phyloP scores from a whole-genome alignment of 75 land plant genomes.

The Sequoia sempervirens region DNA sequence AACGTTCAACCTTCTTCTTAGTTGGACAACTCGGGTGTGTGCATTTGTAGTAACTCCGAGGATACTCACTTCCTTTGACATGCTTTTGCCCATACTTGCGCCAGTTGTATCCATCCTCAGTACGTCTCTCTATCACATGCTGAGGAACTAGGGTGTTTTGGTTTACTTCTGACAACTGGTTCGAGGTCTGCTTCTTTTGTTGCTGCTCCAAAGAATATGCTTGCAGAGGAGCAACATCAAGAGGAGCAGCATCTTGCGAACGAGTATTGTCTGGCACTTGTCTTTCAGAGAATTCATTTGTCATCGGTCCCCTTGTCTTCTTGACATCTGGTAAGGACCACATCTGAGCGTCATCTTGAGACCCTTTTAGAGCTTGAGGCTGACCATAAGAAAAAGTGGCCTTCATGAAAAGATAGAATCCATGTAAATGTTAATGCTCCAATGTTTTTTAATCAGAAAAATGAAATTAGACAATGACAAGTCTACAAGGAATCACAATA shows the following conservation, averaged over 20 bases:
- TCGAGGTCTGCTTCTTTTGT: not conserved
- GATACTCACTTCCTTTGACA: conserved; percentile 67
- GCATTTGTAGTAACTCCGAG: conserved; percentile 71
- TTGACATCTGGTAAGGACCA: not conserved
- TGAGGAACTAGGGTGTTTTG: not conserved
- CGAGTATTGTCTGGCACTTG: not conserved
- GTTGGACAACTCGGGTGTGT: conserved; percentile 56
- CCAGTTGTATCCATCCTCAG: conserved; percentile 74
- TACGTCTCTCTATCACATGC: conserved; percentile 24
- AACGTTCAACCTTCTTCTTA: conserved; percentile 70
- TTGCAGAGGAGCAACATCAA: not conserved
- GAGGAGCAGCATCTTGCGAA: not conserved
- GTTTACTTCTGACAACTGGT: conserved; percentile 7
- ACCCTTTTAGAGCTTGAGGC: conserved; percentile 6
- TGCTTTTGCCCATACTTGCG: conserved; percentile 75
- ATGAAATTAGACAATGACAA: not conserved
- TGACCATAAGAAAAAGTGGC: not conserved
- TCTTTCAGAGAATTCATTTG: not conserved
- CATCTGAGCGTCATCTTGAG: conserved; percentile 5
- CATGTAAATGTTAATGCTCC: not conserved
- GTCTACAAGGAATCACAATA: not conserved
- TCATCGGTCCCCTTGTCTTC: not conserved
- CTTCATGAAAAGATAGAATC: not conserved
- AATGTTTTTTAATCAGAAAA: not conserved
- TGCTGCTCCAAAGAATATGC: not conserved